Evolutionary conservation across 2,329 filamentous ascomycete species (phyloP).

Genomic region (Aspergillus phoenicis): DNA sequence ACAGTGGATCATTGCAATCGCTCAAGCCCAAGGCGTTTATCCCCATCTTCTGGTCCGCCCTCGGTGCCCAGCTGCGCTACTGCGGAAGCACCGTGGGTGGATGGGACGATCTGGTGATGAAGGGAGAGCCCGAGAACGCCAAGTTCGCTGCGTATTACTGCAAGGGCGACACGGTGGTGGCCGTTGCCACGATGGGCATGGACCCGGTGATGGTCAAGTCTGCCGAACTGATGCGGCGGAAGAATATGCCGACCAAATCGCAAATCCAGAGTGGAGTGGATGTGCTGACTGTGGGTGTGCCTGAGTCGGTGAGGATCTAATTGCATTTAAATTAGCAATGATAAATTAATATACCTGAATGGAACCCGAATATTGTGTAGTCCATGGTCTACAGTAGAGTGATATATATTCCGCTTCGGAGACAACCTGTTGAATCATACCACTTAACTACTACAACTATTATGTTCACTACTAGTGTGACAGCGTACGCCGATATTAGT

Average conservation of each 20-base stretch:
- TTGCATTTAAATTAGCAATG: not conserved
- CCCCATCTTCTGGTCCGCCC: slow-evolving; percentile 94
- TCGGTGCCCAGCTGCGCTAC: slow-evolving; percentile 87
- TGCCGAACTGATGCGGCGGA: slow-evolving; percentile 79
- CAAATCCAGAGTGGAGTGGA: slow-evolving; percentile 64
- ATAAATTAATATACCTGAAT: not conserved
- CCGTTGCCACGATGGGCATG: slow-evolving; percentile 85
- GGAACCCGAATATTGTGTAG: too few species aligned
- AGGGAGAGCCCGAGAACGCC: slow-evolving; percentile 73
- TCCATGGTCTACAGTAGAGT: too few species aligned
- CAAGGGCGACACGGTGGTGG: slow-evolving; percentile 82
- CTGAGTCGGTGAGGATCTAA: slow-evolving; percentile 25
- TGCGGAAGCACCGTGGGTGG: slow-evolving; percentile 83
- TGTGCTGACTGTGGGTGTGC: slow-evolving; percentile 40
- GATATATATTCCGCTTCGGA: too few species aligned
- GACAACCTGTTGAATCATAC: not conserved
- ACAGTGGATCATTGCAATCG: slow-evolving; percentile 46
- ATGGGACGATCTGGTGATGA: slow-evolving; percentile 82
- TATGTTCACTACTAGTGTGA: too few species aligned
- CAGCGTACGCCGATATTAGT: too few species aligned
- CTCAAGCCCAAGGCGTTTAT: slow-evolving; percentile 72
- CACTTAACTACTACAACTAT: not conserved
- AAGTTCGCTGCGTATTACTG: slow-evolving; percentile 91
- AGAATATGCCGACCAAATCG: slow-evolving; percentile 80
- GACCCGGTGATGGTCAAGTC: slow-evolving; percentile 84